Base-by-base conservation (phyloP, 225 moss, liverwort and hornwort species). In the Asterella californica region DNA sequence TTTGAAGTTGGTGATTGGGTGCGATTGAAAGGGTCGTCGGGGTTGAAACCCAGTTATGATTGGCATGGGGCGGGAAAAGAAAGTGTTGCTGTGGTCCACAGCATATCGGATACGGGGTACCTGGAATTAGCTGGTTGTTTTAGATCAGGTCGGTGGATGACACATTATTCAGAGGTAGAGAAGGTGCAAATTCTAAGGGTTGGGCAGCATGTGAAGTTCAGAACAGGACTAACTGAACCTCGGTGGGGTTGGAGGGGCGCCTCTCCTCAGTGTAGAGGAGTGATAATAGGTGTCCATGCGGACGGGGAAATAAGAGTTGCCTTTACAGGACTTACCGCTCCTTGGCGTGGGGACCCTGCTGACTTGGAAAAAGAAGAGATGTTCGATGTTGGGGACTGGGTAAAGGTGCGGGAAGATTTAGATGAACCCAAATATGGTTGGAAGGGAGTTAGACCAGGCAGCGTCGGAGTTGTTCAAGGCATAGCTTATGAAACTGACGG, bases 1-100 rank as follows among this genome's bases (percentile, higher is more conserved):
- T 88, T 85, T 81, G 83, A 88, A 79, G 88, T 88, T 25, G 85
- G 88, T 70, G 85, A 88, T 74, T 88, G 88, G 88, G 85, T 88
- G 33, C 83, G 83, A 37, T 57, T 88, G 68, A 88, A 85, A 48
- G 34, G 47, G 37, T 83, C 79, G 45, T 81, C 80, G 30, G 80
- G 82, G 11, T 75, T 78, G 29, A 88, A 85, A 81, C 88, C 88
- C 64, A 88, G 83, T 45, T 88, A 88, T 72, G 88, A 88, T 33
- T 88, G 88, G 88, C 88, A 88, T 83, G 88, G 85, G 34, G 85
- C 88, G 38, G 83, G 88, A 63, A 88, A 88, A 54, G 88, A 88
- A 59, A 83, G 85, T 55, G 83, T 88, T n/a, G 88, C 83, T 45
- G 85, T 85, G 46, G 88, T 88, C 34, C 88, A 88, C 79, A 88